Conservation (phyloP, 805 yeast species). For the Ogataea glucozyma region DNA sequence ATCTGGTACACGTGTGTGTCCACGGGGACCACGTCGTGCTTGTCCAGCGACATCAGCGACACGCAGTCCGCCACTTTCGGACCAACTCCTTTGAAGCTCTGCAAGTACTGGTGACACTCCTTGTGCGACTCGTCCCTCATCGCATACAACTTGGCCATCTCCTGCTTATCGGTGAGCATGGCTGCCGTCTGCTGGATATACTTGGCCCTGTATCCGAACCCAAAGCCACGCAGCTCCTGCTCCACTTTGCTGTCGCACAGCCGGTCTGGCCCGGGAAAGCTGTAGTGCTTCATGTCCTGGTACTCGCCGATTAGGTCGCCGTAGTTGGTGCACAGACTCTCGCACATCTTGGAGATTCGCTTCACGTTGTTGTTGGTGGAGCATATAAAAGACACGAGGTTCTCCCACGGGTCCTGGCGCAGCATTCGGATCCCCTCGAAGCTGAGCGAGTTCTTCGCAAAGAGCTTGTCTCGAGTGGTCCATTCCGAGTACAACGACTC, state of each 20-base stretch:
- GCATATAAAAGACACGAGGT: slow-evolving; percentile 85
- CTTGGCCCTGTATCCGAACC: slow-evolving; percentile 92
- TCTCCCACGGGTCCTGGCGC: slow-evolving; percentile 97
- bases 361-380: slow-evolving; percentile 95
- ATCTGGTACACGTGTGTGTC: slow-evolving; percentile 95
- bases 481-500: slow-evolving; percentile 58
- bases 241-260: slow-evolving; percentile 40
- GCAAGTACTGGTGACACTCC: slow-evolving; percentile 55
- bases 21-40: slow-evolving; percentile 86
- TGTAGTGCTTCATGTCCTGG: slow-evolving; percentile 58
- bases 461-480: slow-evolving; percentile 55
- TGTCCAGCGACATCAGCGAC: slow-evolving; percentile 84
- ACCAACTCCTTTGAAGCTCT: slow-evolving; percentile 83
- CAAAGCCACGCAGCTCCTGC: slow-evolving; percentile 45
- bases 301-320: slow-evolving; percentile 60
- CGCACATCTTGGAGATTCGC: slow-evolving; percentile 91
- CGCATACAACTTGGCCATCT: slow-evolving; percentile 38
- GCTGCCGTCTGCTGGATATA: slow-evolving; percentile 79
- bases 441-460: slow-evolving; percentile 36
- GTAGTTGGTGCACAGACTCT: slow-evolving; percentile 65
- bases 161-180: slow-evolving; percentile 45
- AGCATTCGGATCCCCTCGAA: slow-evolving; percentile 79
- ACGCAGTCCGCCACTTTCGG: slow-evolving; percentile 99
- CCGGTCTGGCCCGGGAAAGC: slow-evolving; percentile 71
- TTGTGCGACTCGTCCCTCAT: slow-evolving; percentile 42